These are phyloP conservation scores for Luzula sylvatica DNA, from an alignment of 176 grass and related monocot species.

Conservation along the genomic window DNA sequence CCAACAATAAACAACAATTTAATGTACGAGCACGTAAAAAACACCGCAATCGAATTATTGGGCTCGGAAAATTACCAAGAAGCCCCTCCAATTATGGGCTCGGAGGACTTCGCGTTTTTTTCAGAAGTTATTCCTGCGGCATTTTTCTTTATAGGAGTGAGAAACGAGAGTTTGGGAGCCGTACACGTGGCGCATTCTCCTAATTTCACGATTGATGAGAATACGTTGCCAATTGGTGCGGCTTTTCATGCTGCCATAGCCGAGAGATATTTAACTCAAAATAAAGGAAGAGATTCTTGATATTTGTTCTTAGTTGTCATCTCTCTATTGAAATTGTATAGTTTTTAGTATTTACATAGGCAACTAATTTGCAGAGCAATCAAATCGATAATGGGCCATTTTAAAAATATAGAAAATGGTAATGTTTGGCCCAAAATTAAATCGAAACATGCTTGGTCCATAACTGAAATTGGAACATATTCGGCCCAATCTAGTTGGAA, in stretches of 20 bases:
- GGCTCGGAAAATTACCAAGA: conserved; percentile 41
- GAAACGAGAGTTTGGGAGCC: conserved; percentile 74
- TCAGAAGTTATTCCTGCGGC: conserved; percentile 63
- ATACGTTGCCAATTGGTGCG: conserved; percentile 72
- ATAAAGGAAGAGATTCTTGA: conserved; percentile 17
- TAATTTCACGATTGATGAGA: conserved; percentile 91
- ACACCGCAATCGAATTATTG: conserved; percentile 33
- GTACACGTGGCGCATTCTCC: conserved; percentile 55
- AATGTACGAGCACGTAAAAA: conserved; percentile 61
- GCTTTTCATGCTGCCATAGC: conserved; percentile 84
- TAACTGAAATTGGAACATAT: too few species aligned
- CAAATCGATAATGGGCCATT: too few species aligned
- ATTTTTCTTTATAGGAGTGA: conserved; percentile 84
- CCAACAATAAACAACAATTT: conserved; percentile 70
- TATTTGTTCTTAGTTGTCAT: not conserved
- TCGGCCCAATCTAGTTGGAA: too few species aligned
- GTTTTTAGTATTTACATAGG: too few species aligned
- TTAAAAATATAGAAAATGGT: too few species aligned
- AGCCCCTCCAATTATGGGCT: conserved; percentile 75
- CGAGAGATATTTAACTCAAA: conserved; percentile 61
- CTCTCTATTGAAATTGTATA: not conserved
- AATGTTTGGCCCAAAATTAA: too few species aligned
- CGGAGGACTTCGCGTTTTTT: conserved; percentile 97
- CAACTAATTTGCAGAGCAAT: too few species aligned
- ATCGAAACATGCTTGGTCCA: too few species aligned